These are phyloP conservation scores for Bipolaris sorokiniana DNA, from an alignment of 2,329 filamentous ascomycete species.

Conservation along the genomic window DNA sequence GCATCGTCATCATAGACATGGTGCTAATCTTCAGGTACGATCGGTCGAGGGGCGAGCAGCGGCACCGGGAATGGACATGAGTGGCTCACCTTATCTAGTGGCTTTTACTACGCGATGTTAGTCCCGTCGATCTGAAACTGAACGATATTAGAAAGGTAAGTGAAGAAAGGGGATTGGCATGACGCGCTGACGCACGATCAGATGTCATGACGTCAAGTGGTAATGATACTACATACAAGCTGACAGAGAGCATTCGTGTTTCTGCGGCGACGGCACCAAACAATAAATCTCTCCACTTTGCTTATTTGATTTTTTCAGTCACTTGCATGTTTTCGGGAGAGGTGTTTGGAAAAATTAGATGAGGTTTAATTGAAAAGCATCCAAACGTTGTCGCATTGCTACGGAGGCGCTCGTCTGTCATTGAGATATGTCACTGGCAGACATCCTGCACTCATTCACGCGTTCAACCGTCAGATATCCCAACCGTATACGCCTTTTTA, in stretches of 20 bases:
- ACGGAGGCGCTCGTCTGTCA: conserved; percentile 12
- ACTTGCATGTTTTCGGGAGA: neutral
- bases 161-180: conserved; percentile 3
- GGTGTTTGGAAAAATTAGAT: neutral
- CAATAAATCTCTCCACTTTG: neutral
- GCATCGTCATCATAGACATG: conserved; percentile 21
- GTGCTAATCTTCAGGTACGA: conserved; percentile 21
- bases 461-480: conserved; percentile 13
- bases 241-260: neutral
- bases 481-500: conserved; percentile 13
- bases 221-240: neutral
- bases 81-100: conserved; percentile 1
- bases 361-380: conserved; percentile 4
- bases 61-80: neutral
- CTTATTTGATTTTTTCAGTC: neutral
- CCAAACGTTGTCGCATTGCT: conserved; percentile 14
- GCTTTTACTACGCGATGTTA: neutral
- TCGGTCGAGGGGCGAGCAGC: conserved; percentile 2
- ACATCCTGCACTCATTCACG: conserved; percentile 10
- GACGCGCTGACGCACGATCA: conserved; percentile 1
- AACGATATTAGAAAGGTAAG: conserved; percentile 5
- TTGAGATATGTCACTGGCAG: conserved; percentile 13
- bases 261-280: neutral
- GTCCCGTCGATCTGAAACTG: conserved; percentile 9
- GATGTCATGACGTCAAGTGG: conserved; percentile 14